phyloP scores from a whole-genome alignment of 192 early-diverging fungal genomes.

The Coemansia sp. region DNA sequence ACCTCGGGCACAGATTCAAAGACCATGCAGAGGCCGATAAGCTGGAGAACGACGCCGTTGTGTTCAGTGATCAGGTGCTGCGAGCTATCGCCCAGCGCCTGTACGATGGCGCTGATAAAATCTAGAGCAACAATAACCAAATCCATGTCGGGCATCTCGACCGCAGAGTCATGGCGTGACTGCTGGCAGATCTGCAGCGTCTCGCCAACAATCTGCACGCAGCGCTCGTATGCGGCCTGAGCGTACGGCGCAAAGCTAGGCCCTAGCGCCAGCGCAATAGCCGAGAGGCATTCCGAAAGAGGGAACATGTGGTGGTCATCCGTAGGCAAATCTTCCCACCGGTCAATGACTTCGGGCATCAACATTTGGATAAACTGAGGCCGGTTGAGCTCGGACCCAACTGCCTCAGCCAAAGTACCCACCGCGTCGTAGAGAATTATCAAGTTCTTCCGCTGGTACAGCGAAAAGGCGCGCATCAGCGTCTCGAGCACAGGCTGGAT shows the following conservation, averaged over 20 bases:
- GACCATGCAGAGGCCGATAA: slow-evolving; percentile 81
- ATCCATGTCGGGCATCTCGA: slow-evolving; percentile 81
- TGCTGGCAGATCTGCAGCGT: slow-evolving; percentile 71
- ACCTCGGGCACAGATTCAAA: slow-evolving; percentile 72
- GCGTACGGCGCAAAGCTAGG: slow-evolving; percentile 84
- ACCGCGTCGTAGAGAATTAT: slow-evolving; percentile 96
- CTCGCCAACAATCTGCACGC: slow-evolving; percentile 80
- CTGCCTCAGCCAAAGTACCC: slow-evolving; percentile 94
- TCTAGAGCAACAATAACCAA: slow-evolving; percentile 96
- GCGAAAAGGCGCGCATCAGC: slow-evolving; percentile 76
- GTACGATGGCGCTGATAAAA: slow-evolving; percentile 88
- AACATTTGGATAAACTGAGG: slow-evolving; percentile 78
- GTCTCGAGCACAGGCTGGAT: slow-evolving; percentile 84
- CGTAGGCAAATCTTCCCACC: slow-evolving; percentile 80
- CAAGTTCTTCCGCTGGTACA: slow-evolving; percentile 95
- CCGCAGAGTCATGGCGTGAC: slow-evolving; percentile 52
- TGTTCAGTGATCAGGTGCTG: slow-evolving; percentile 73
- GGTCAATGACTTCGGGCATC: slow-evolving; percentile 83
- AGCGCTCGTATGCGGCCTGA: slow-evolving; percentile 81
- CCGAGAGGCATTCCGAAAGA: slow-evolving; percentile 87
- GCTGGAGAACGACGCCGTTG: slow-evolving; percentile 69
- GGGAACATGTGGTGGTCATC: slow-evolving; percentile 94
- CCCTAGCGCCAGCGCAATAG: slow-evolving; percentile 84
- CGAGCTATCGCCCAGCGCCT: slow-evolving; percentile 78
- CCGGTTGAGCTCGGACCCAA: slow-evolving; percentile 77